These are phyloP conservation scores for Hibiscus tridactylites DNA, from an alignment of 345 rosid genomes.

Conservation along the genomic window DNA sequence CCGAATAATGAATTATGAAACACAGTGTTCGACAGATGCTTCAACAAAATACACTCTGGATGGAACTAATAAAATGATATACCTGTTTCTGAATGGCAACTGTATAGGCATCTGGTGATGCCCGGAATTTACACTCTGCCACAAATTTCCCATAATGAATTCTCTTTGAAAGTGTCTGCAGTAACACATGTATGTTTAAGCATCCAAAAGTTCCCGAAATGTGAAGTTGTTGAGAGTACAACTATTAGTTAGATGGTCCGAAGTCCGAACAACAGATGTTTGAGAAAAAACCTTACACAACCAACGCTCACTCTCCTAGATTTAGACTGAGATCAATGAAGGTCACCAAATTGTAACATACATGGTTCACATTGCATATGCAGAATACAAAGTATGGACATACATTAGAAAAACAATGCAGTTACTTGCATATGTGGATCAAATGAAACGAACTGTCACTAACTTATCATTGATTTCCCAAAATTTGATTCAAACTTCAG, in stretches of 20 bases:
- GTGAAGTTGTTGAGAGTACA: neutral
- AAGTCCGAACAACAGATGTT: neutral
- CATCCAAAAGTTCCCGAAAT: neutral
- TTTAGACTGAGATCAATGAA: neutral
- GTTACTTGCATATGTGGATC: neutral
- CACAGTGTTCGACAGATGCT: neutral
- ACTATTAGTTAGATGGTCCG: neutral
- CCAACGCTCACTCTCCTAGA: neutral
- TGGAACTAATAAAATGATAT: neutral
- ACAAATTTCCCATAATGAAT: conserved; percentile 92
- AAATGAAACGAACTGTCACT: neutral
- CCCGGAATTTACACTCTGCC: conserved; percentile 85
- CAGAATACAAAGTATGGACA: neutral
- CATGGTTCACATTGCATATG: neutral
- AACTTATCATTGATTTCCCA: neutral
- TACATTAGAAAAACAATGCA: neutral
- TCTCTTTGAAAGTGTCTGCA: conserved; percentile 84
- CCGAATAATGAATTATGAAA: neutral
- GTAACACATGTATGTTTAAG: neutral
- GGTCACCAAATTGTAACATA: neutral
- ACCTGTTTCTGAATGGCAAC: conserved; percentile 68
- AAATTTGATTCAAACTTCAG: no score
- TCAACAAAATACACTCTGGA: neutral
- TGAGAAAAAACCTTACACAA: neutral
- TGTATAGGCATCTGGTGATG: conserved; percentile 52